Percentiles rank a stretch among this genome's conserved stretches.
Conservation (phyloP, 306 rosid species). For the Trichosanthes cucumerina region DNA sequence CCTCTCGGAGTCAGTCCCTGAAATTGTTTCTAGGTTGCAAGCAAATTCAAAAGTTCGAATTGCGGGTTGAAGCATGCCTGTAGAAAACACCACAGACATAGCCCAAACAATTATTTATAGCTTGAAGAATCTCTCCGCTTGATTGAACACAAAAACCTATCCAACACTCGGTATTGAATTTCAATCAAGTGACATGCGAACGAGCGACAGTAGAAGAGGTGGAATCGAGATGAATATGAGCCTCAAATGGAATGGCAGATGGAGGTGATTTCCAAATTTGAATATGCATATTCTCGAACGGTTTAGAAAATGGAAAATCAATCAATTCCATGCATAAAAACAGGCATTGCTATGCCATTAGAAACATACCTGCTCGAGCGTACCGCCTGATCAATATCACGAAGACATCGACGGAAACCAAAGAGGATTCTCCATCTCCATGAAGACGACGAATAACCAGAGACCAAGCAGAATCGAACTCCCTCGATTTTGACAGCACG, state of each 20-base stretch:
- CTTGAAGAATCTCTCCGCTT: not conserved
- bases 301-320: not conserved
- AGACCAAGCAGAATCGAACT: slow-evolving; percentile 66
- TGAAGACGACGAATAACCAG: slow-evolving; percentile 30
- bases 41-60: slow-evolving; percentile 70
- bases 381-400: slow-evolving; percentile 77
- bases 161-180: not conserved
- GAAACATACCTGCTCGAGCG: slow-evolving; percentile 54
- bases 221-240: not conserved
- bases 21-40: slow-evolving; percentile 22
- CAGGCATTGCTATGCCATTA: too few species aligned
- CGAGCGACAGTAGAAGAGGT: not conserved
- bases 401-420: slow-evolving; percentile 50
- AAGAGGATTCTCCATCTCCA: slow-evolving; percentile 15
- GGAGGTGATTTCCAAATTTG: not conserved
- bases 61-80: slow-evolving; percentile 41
- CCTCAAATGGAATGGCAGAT: not conserved
- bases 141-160: not conserved
- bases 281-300: not conserved
- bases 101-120: not conserved
- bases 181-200: not conserved
- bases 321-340: not conserved
- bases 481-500: slow-evolving; percentile 47
- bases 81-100: slow-evolving; percentile 7
- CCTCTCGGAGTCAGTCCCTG: slow-evolving; percentile 36